Conservation (phyloP, 2,329 filamentous ascomycete species). For the Fusarium torulosum region DNA sequence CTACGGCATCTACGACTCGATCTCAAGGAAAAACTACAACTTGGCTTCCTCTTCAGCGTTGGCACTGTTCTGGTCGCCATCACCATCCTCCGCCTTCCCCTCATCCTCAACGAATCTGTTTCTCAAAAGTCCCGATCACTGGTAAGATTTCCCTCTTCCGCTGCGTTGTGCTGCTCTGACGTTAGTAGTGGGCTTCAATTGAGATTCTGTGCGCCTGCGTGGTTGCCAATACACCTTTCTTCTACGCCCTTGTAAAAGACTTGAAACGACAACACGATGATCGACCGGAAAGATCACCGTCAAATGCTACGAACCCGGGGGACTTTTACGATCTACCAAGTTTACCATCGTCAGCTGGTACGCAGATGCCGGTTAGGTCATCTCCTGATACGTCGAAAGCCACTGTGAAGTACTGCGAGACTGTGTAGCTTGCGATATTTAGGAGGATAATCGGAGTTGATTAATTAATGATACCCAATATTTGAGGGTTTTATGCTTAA, state of each 20-base stretch:
- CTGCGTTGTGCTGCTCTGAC: background rate
- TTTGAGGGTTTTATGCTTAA: background rate
- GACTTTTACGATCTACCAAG: slow-evolving; percentile 37
- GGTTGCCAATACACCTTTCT: slow-evolving; percentile 51
- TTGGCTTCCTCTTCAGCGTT: slow-evolving; percentile 47
- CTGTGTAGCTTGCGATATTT: background rate
- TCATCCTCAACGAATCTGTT: slow-evolving; percentile 48
- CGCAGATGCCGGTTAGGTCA: background rate
- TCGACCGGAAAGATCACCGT: slow-evolving; percentile 27
- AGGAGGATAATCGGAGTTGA: background rate
- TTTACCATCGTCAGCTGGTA: slow-evolving; percentile 20
- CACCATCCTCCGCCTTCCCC: slow-evolving; percentile 49
- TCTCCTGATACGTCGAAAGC: slow-evolving; percentile 14
- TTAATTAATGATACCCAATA: slow-evolving; percentile 25
- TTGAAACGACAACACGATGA: slow-evolving; percentile 46
- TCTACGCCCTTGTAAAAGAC: slow-evolving; percentile 48
- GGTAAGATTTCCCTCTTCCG: slow-evolving; percentile 21
- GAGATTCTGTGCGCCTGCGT: slow-evolving; percentile 52
- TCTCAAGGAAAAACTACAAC: slow-evolving; percentile 36
- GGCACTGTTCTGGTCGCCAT: slow-evolving; percentile 47
- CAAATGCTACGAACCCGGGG: slow-evolving; percentile 11
- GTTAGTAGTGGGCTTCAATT: slow-evolving; percentile 49
- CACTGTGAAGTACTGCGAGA: slow-evolving; percentile 11
- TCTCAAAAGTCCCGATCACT: slow-evolving; percentile 50
- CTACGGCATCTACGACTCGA: slow-evolving; percentile 43